phyloP scores from a whole-genome alignment of 352 stramenopile species.

The Phytophthora megakarya region DNA sequence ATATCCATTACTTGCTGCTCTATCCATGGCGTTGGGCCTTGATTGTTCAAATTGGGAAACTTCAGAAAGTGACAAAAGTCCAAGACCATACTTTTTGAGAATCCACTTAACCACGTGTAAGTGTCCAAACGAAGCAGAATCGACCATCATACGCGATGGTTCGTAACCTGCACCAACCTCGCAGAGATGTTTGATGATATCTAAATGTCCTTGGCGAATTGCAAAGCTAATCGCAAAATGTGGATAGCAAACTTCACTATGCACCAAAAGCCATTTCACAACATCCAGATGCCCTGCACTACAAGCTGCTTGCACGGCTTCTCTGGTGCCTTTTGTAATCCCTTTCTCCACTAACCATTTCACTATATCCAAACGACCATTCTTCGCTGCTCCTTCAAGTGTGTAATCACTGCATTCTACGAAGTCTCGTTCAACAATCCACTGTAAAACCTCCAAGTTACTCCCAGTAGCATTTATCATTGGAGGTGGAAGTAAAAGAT shows the following conservation, averaged over 20 bases:
- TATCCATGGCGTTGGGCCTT: slow-evolving; percentile 16
- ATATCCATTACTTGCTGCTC: slow-evolving; percentile 15
- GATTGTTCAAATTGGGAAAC: neutral
- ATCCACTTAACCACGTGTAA: slow-evolving; percentile 19
- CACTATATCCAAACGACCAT: slow-evolving; percentile 19
- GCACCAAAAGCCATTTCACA: slow-evolving; percentile 11
- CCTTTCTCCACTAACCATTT: slow-evolving; percentile 6
- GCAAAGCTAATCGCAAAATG: slow-evolving; percentile 10
- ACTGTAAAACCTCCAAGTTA: slow-evolving; percentile 18
- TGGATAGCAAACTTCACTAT: neutral
- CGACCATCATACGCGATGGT: slow-evolving; percentile 7
- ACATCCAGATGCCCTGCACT: slow-evolving; percentile 3
- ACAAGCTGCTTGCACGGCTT: slow-evolving; percentile 10
- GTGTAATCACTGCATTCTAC: neutral
- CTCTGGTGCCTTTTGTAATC: slow-evolving; percentile 1
- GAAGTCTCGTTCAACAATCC: slow-evolving; percentile 10
- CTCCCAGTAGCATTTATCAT: slow-evolving; percentile 11
- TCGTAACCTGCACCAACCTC: neutral
- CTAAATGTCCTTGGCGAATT: slow-evolving; percentile 5
- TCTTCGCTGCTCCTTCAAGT: slow-evolving; percentile 10
- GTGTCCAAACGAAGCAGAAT: slow-evolving; percentile 10
- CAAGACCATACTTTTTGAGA: slow-evolving; percentile 5
- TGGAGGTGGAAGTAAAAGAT: neutral
- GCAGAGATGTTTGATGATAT: slow-evolving; percentile 17
- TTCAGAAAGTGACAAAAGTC: slow-evolving; percentile 5